These are phyloP conservation scores for Colletotrichum cereale DNA, from an alignment of 2,329 filamentous ascomycete species.

Conservation along the genomic window DNA sequence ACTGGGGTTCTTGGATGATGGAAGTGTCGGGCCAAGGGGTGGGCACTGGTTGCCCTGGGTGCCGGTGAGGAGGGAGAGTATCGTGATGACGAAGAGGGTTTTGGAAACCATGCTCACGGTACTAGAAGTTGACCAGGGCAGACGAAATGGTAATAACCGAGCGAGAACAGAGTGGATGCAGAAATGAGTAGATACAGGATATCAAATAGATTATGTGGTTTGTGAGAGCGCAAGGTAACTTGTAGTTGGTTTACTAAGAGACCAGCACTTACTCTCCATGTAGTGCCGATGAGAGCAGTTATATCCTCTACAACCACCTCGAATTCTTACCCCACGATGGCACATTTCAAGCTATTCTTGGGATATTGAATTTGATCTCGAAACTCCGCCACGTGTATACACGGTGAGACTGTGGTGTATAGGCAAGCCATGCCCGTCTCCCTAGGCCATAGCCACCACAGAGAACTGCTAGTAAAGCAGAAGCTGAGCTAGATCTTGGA, in stretches of 20 bases:
- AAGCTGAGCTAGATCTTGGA: neutral
- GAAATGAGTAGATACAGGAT: neutral
- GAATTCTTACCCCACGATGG: neutral
- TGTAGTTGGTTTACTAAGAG: neutral
- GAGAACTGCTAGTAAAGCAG: neutral
- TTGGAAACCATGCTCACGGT: conserved; percentile 4
- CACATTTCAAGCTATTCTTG: neutral
- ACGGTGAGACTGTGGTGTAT: neutral
- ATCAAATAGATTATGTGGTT: neutral
- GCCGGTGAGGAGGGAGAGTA: neutral
- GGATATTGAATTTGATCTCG: neutral
- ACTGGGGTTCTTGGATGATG: conserved; percentile 13
- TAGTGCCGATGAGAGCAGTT: neutral
- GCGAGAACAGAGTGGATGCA: neutral
- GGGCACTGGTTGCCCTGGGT: conserved; percentile 25
- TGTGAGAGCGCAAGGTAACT: neutral
- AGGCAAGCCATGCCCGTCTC: too few relatives aligned
- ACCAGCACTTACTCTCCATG: neutral
- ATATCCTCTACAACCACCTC: neutral
- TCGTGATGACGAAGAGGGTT: neutral
- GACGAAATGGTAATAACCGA: neutral
- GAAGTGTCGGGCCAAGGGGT: conserved; percentile 18
- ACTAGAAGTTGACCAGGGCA: neutral
- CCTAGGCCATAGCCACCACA: neutral
- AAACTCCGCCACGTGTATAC: neutral